phyloP scores from a whole-genome alignment of 78 protist species.

The Bodo saltans region DNA sequence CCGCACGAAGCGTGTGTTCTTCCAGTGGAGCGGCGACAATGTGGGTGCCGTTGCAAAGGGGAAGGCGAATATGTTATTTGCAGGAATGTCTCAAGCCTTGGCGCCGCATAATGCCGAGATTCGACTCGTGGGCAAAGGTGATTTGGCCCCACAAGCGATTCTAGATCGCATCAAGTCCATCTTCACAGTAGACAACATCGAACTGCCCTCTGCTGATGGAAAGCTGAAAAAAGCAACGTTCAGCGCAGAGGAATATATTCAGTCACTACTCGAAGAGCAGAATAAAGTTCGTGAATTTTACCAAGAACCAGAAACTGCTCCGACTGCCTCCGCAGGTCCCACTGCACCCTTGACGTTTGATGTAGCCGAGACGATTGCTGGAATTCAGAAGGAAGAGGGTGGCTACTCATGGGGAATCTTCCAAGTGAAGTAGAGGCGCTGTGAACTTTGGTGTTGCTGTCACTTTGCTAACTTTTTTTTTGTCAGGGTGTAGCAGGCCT shows the following conservation, averaged over 20 bases:
- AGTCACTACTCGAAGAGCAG: not conserved
- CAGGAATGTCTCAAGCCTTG: not conserved
- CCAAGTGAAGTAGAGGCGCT: not conserved
- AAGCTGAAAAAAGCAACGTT: not conserved
- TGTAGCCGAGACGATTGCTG: not conserved
- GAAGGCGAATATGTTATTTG: not conserved
- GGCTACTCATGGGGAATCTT: not conserved
- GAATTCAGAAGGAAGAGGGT: not conserved
- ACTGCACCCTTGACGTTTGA: not conserved
- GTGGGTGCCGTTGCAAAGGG: conserved; percentile 5
- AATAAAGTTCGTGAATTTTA: not conserved
- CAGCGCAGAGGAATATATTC: not conserved
- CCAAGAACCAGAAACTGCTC: not conserved
- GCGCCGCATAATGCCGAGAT: not conserved
- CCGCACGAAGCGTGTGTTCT: not conserved
- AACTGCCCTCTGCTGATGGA: not conserved
- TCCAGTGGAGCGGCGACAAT: conserved; percentile 1
- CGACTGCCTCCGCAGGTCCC: not conserved
- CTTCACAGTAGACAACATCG: conserved; percentile 2
- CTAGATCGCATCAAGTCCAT: not conserved
- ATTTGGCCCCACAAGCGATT: not conserved
- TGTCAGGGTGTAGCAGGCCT: no score
- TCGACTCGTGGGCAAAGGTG: not conserved
- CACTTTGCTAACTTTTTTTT: no score
- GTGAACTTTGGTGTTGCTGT: no score